Base-by-base conservation (phyloP, 306 rosid species). In the Vigna trinervia region DNA sequence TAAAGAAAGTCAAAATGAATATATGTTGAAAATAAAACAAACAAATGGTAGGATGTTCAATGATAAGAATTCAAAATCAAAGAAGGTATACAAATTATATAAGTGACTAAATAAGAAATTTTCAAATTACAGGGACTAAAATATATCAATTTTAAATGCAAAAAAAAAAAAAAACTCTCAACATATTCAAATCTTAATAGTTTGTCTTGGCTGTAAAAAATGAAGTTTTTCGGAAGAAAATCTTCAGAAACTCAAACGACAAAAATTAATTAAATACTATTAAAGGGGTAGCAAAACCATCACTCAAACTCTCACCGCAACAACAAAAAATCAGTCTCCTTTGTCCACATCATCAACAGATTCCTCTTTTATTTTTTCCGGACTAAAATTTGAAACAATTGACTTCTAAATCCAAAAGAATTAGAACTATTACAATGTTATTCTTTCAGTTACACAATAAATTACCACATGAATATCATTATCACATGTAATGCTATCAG, bases 311-410 rank as follows among this genome's bases (percentile, higher is more conserved):
- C 64, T 56, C 28, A 1, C 28, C 3, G 3, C 34, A 22, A 22
- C 62, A 22, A 56, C 15, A 22, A 11, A 56, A 56, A 56, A 30
- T 13, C 12, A 60, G 22, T 60, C n/a, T 11, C 71, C 32, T 65
- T 20, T 19, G 32, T 19, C 32, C 32, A 19, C 70, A 19, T 64
- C 71, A 65, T 39, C 71, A 65, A 65, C 32, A 39, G 10, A 65
- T 11, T 39, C 36, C 20, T 12, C 20, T 64, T 38, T 10, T 0
- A 26, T 59, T 12, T 65, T 39, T 8, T 61, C 28, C 2, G 30
- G 1, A 34, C 34, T 38, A 39, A 63, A 64, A 19, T 28, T 4
- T 9, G 70, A 64, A 34, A 12, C 48, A 9, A 9, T 15, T 15
- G 39, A 32, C 36, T 19, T 51, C 71, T 34, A 65, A 39, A 41